These are phyloP conservation scores for Coemansia sp. DNA, from an alignment of 192 early-diverging fungal species.

Conservation along the genomic window DNA sequence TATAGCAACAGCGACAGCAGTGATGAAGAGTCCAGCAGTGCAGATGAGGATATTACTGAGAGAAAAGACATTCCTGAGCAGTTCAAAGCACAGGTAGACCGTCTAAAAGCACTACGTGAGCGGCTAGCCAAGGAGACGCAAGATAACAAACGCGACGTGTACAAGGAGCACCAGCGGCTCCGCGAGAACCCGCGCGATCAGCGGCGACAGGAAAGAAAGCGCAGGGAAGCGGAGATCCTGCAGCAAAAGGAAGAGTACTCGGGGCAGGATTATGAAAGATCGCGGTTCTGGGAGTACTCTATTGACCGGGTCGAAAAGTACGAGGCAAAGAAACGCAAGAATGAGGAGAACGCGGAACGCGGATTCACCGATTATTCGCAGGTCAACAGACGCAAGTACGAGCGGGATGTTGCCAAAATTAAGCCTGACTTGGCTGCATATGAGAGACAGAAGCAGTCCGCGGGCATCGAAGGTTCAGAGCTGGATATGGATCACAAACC, in stretches of 20 bases:
- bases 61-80: slow-evolving; percentile 34
- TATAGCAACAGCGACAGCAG: not conserved
- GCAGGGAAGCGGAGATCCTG: slow-evolving; percentile 75
- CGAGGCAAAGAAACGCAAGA: slow-evolving; percentile 66
- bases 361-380: slow-evolving; percentile 89
- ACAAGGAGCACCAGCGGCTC: slow-evolving; percentile 72
- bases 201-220: slow-evolving; percentile 67
- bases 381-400: slow-evolving; percentile 87
- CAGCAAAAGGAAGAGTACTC: slow-evolving; percentile 60
- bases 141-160: slow-evolving; percentile 76
- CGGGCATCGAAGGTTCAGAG: slow-evolving; percentile 27
- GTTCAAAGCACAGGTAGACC: slow-evolving; percentile 32
- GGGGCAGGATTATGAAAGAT: slow-evolving; percentile 85
- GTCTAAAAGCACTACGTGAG: slow-evolving; percentile 24
- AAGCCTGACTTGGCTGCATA: slow-evolving; percentile 84
- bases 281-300: slow-evolving; percentile 80
- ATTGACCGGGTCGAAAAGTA: slow-evolving; percentile 83
- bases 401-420: slow-evolving; percentile 72
- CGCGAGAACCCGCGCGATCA: slow-evolving; percentile 70
- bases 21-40: not conserved
- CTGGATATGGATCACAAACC: slow-evolving; percentile 58
- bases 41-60: slow-evolving; percentile 38
- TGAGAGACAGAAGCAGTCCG: slow-evolving; percentile 60
- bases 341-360: slow-evolving; percentile 60
- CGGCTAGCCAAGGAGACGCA: slow-evolving; percentile 35